phyloP scores from a whole-genome alignment of 2,329 filamentous ascomycete genomes.

The Orbilia javanica region DNA sequence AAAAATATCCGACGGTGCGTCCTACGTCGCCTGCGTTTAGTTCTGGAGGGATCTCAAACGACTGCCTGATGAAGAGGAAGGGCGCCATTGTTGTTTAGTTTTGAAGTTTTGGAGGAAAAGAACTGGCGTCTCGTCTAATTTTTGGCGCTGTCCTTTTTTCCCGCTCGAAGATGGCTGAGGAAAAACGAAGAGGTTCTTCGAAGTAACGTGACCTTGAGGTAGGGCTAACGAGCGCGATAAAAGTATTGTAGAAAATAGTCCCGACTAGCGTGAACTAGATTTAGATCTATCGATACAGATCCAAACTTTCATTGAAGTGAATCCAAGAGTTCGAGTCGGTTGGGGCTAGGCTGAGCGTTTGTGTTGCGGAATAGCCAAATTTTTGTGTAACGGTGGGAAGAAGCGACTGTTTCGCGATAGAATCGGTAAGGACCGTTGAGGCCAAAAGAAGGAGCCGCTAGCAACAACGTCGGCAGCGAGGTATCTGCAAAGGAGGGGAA shows the following conservation, averaged over 20 bases:
- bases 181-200: too few relatives aligned
- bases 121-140: neutral
- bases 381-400: neutral
- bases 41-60: neutral
- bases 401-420: neutral
- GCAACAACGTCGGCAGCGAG: neutral
- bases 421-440: neutral
- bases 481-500: neutral
- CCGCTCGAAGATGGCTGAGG: too few relatives aligned
- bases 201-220: too few relatives aligned
- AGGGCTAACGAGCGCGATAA: neutral
- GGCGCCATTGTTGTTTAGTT: constrained; percentile 6
- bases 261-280: neutral
- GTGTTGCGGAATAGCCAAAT: neutral
- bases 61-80: neutral
- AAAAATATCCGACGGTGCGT: constrained; percentile 19
- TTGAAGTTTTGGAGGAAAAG: neutral
- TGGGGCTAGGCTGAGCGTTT: too few relatives aligned
- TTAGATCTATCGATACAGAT: neutral
- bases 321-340: neutral
- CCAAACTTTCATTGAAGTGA: neutral
- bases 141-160: neutral
- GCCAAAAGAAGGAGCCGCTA: neutral
- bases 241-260: neutral
- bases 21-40: constrained; percentile 11